phyloP scores from a whole-genome alignment of 1,139 yeast species.

The Schwanniomyces etchellsii region DNA sequence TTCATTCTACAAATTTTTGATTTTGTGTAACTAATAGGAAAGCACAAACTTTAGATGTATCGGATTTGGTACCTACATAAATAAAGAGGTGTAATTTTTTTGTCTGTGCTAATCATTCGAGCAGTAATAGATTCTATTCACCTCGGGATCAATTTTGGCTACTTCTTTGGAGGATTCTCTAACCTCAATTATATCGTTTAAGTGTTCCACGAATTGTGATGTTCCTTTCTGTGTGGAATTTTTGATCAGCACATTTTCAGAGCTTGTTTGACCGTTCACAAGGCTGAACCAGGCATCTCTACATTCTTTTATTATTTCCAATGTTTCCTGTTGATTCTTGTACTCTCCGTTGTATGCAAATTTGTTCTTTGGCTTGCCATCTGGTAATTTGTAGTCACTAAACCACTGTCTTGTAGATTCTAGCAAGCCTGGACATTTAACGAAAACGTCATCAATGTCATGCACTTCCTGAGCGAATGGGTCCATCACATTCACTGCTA shows the following conservation, averaged over 20 bases:
- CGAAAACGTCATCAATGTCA: constrained; percentile 73
- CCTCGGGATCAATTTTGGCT: not conserved
- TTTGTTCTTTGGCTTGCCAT: constrained; percentile 82
- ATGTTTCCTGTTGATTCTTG: constrained; percentile 67
- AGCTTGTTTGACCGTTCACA: constrained; percentile 44
- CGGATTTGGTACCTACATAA: no score
- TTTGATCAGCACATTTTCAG: not conserved
- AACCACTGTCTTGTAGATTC: constrained; percentile 88
- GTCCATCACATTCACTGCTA: constrained; percentile 70
- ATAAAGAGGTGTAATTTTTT: not conserved
- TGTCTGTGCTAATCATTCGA: not conserved
- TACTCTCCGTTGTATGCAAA: constrained; percentile 84
- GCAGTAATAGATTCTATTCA: not conserved
- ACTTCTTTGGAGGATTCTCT: not conserved
- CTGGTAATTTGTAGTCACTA: constrained; percentile 85
- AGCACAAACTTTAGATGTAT: no score
- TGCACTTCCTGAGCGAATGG: constrained; percentile 68
- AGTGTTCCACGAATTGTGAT: not conserved
- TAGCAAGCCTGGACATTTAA: constrained; percentile 73
- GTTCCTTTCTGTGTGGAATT: not conserved
- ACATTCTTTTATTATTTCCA: constrained; percentile 66
- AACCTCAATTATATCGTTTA: not conserved
- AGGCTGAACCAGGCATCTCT: constrained; percentile 68
- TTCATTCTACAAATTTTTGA: constrained; percentile 1
- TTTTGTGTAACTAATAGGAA: not conserved